Evolutionary conservation across 306 rosid genomes (phyloP).

Genomic region (Luffa acutangula): DNA sequence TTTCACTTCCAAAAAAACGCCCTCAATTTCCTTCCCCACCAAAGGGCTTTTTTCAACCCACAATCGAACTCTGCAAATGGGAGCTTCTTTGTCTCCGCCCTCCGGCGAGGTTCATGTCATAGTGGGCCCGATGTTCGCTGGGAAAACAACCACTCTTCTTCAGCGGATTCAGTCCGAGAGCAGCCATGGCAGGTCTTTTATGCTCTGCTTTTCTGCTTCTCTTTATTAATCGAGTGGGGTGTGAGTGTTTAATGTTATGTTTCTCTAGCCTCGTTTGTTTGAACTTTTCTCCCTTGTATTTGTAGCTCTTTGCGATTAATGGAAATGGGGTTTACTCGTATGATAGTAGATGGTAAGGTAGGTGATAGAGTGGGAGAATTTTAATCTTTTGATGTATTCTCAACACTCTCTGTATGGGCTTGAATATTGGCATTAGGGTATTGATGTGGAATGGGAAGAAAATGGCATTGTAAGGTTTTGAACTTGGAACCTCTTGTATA

Average conservation of each 20-base stretch:
- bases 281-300: background rate
- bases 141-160: constrained; percentile 78
- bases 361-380: background rate
- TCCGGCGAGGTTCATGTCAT: constrained; percentile 81
- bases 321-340: background rate
- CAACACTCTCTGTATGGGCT: background rate
- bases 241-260: background rate
- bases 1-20: constrained; percentile 23
- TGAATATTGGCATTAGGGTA: background rate
- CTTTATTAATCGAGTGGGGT: background rate
- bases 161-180: constrained; percentile 61
- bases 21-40: constrained; percentile 19
- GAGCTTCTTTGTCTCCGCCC: constrained; percentile 18
- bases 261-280: background rate
- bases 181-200: constrained; percentile 51
- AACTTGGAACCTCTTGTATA: background rate
- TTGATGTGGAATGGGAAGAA: background rate
- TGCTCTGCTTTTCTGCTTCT: background rate
- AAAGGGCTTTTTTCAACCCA: constrained; percentile 17
- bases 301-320: background rate
- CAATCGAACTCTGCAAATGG: constrained; percentile 25
- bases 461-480: background rate
- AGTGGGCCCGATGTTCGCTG: constrained; percentile 92
- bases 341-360: background rate
- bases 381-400: background rate